phyloP scores from a whole-genome alignment of 2,329 filamentous ascomycete genomes.

The Aspergillus neoniger region DNA sequence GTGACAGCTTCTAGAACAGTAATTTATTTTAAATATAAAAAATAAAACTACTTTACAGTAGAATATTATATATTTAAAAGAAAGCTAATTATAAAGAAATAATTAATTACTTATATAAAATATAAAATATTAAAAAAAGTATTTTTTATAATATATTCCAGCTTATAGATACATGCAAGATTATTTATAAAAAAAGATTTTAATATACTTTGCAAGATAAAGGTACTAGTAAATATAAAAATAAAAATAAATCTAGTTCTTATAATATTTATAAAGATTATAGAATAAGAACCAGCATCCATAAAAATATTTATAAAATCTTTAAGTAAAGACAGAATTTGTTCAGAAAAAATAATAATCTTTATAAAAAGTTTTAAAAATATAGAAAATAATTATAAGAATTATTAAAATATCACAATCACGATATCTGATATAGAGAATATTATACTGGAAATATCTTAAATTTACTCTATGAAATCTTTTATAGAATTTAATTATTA shows the following conservation, averaged over 20 bases:
- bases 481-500: background rate
- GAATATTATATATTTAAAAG: background rate
- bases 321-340: no score
- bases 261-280: background rate
- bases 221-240: background rate
- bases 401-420: background rate
- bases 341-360: background rate
- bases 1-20: no score
- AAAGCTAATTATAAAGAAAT: background rate
- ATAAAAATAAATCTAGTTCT: background rate
- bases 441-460: background rate
- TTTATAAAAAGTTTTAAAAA: background rate
- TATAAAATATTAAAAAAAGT: background rate
- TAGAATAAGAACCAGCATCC: background rate
- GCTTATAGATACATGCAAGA: background rate
- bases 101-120: background rate
- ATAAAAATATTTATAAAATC: no score
- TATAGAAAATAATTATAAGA: background rate
- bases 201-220: background rate
- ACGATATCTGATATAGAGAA: background rate
- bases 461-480: background rate
- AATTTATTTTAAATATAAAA: background rate
- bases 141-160: background rate
- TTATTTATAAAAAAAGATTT: background rate
- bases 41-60: background rate